Base-by-base conservation (phyloP, 2,329 filamentous ascomycete genomes). In the Dactylellina haptotyla region DNA sequence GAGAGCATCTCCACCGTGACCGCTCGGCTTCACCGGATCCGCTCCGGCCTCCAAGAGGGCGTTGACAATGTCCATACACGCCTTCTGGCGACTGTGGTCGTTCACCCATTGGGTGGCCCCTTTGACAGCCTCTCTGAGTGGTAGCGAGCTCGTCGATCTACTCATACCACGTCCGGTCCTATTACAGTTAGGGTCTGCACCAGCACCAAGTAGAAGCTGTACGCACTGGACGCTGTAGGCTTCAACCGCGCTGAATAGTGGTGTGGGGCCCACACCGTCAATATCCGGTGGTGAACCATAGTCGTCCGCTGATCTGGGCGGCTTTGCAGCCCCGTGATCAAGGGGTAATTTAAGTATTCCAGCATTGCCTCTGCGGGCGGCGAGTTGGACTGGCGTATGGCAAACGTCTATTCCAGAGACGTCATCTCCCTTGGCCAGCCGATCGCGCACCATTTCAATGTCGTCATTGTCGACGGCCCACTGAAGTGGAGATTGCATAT, bases 381-480 rank as follows among this genome's bases (percentile, higher is more conserved):
- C 51, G 30, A 56, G 16, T 37, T 56, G 51, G 28, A 56, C 16
- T 16, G 51, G 51, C 30, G 51, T 56, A 32, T 56, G 51, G 51
- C 51, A 56, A 23, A 56, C 51, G 16, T 34, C 28, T 26, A 56
- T 23, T 26, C 51, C 51, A 9, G 32, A 20, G 12, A 56, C 18
- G 16, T 56, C 18, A 16, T 56, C 51, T 23, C 51, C 51, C 51
- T 39, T 39, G 51, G 51, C 51, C 51, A 56, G 32, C 30, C 51
- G 51, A 25, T 39, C 51, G 30, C 51, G 51, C 30, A 39, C 30
- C 51, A 56, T 56, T 20, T 56, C 51, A 18, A 56, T 39, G 28
- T 56, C 51, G 1, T 56, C 30, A 56, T 56, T 56, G 51, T 56
- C 51, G 18, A 23, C 51, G 34, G 51, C 51, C 51, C 51, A 56